Conservation (phyloP, 805 yeast species). For the Yarrowia phangngaensis region DNA sequence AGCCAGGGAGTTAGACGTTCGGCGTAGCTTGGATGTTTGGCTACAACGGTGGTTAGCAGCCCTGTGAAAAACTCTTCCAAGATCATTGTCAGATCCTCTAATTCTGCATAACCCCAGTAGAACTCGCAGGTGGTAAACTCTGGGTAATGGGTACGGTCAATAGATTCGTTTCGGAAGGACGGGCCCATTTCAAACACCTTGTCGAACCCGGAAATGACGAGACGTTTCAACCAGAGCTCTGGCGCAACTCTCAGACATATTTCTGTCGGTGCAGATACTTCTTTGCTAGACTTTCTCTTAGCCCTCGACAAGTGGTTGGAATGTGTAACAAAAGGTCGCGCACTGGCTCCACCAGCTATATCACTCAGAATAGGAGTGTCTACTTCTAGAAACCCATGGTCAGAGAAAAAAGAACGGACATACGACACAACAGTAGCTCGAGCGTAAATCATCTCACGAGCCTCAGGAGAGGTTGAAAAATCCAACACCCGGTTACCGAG, state of each 20-base stretch:
- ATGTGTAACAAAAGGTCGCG: slow-evolving; percentile 73
- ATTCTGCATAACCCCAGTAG: slow-evolving; percentile 65
- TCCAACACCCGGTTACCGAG: slow-evolving; percentile 69
- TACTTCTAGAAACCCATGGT: slow-evolving; percentile 66
- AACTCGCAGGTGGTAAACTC: slow-evolving; percentile 91
- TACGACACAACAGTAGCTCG: slow-evolving; percentile 54
- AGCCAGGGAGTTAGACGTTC: not conserved
- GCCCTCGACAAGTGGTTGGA: slow-evolving; percentile 31
- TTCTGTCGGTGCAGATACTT: slow-evolving; percentile 31
- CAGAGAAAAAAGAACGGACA: slow-evolving; percentile 56
- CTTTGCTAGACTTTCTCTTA: slow-evolving; percentile 19
- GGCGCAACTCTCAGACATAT: slow-evolving; percentile 85
- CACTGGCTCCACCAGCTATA: slow-evolving; percentile 82
- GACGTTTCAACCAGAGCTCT: slow-evolving; percentile 84
- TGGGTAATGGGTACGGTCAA: slow-evolving; percentile 90
- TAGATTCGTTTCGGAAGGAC: slow-evolving; percentile 86
- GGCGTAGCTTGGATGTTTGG: slow-evolving; percentile 29
- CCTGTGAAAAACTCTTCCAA: slow-evolving; percentile 56
- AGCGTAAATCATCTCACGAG: slow-evolving; percentile 47
- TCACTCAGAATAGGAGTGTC: slow-evolving; percentile 78
- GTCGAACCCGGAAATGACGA: slow-evolving; percentile 81
- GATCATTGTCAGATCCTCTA: slow-evolving; percentile 61
- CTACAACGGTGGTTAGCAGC: slow-evolving; percentile 41
- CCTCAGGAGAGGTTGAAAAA: slow-evolving; percentile 56
- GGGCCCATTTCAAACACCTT: slow-evolving; percentile 76